Percentiles rank a stretch among this genome's conserved stretches.
Evolutionary conservation across 768 basidiomycete species (phyloP).

Genomic region (Leccinum ochraceum): DNA sequence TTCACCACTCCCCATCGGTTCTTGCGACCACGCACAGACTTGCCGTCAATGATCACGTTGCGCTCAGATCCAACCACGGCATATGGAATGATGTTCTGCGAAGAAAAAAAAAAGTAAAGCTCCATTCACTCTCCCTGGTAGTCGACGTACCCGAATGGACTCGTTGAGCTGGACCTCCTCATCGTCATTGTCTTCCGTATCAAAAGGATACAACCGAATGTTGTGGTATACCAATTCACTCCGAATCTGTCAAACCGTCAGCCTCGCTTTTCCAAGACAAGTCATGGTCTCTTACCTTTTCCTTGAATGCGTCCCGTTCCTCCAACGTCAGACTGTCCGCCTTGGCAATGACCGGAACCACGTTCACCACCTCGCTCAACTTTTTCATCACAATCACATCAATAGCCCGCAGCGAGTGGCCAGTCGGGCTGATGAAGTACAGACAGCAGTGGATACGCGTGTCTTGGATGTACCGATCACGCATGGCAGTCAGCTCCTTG

Average conservation of each 20-base stretch:
- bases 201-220: constrained; percentile 95
- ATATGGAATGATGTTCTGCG: constrained; percentile 90
- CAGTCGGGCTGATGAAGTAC: constrained; percentile 99
- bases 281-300: constrained; percentile 55
- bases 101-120: constrained; percentile 1
- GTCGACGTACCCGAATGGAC: constrained; percentile 74
- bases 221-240: constrained; percentile 89
- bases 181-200: constrained; percentile 92
- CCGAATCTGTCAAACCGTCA: constrained; percentile 65
- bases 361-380: constrained; percentile 97
- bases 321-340: constrained; percentile 91
- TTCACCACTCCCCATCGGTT: constrained; percentile 99
- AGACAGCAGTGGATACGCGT: constrained; percentile 98
- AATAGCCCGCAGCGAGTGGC: constrained; percentile 93
- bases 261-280: neutral
- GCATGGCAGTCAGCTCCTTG: constrained; percentile 98
- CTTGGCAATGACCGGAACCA: constrained; percentile 99
- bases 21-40: constrained; percentile 92
- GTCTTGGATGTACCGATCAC: constrained; percentile 97
- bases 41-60: constrained; percentile 94
- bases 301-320: constrained; percentile 92
- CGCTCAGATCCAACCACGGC: constrained; percentile 97
- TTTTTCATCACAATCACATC: constrained; percentile 99
- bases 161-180: constrained; percentile 92
- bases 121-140: neutral